phyloP scores from a whole-genome alignment of 768 basidiomycete species.

The Russula lepida region DNA sequence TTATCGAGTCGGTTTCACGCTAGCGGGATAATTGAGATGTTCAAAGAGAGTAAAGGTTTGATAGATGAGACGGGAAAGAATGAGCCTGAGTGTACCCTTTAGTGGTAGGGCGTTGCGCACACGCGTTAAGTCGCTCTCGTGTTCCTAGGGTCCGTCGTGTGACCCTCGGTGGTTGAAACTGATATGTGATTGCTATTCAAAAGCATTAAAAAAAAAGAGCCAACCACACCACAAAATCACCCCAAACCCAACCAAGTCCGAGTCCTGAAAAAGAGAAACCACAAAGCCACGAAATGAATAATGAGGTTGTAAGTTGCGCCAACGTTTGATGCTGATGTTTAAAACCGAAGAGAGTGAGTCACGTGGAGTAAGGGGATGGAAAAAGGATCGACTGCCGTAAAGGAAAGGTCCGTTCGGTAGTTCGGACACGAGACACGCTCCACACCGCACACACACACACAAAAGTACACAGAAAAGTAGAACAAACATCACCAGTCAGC shows the following conservation, averaged over 20 bases:
- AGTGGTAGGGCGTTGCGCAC: background rate
- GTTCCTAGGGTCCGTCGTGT: background rate
- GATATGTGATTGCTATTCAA: no score
- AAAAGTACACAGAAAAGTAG: no score
- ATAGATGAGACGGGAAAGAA: background rate
- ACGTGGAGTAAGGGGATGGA: no score
- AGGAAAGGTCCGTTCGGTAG: no score
- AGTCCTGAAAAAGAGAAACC: background rate
- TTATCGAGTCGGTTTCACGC: background rate
- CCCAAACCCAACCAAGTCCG: background rate
- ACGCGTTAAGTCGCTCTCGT: background rate
- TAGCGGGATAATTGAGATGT: background rate
- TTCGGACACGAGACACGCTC: no score
- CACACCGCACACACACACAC: no score
- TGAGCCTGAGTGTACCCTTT: background rate
- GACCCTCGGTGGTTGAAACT: background rate
- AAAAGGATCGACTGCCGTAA: no score
- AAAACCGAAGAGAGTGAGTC: no score
- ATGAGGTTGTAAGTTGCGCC: background rate
- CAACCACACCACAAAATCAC: background rate
- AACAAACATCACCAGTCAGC: background rate
- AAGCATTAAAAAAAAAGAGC: background rate
- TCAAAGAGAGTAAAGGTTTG: conserved; percentile 7
- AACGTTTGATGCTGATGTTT: no score
- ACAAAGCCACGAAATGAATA: background rate